These are phyloP conservation scores for Begonia loranthoides DNA, from an alignment of 306 rosid species.

Conservation along the genomic window DNA sequence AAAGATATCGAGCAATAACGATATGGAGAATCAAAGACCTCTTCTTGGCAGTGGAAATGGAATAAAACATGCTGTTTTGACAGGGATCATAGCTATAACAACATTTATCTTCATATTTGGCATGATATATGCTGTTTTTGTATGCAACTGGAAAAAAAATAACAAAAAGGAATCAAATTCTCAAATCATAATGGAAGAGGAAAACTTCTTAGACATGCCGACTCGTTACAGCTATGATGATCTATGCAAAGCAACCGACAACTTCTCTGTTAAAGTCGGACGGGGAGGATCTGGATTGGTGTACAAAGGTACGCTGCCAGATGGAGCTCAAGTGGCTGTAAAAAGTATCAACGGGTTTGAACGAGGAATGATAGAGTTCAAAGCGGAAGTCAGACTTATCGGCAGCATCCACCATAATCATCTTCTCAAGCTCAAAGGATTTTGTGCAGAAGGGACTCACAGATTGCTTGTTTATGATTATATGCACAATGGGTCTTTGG, in stretches of 20 bases:
- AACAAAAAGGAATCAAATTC: slow-evolving; percentile 5
- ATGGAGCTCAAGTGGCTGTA: slow-evolving; percentile 22
- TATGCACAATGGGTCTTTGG: slow-evolving; percentile 53
- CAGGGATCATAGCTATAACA: background rate
- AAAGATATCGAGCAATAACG: slow-evolving; percentile 33
- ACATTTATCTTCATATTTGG: background rate
- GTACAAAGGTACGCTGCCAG: slow-evolving; percentile 25
- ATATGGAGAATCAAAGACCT: background rate
- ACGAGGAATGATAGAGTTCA: slow-evolving; percentile 17
- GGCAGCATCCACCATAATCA: slow-evolving; percentile 19
- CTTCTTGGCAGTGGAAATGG: background rate
- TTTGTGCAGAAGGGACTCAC: slow-evolving; percentile 52
- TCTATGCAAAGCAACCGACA: slow-evolving; percentile 24
- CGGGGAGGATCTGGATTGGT: slow-evolving; percentile 47
- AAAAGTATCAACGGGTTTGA: slow-evolving; percentile 13
- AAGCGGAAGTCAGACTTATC: slow-evolving; percentile 19
- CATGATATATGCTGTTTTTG: background rate
- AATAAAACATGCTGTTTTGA: background rate
- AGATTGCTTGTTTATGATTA: slow-evolving; percentile 46
- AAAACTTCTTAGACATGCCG: slow-evolving; percentile 27
- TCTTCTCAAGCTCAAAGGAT: slow-evolving; percentile 12
- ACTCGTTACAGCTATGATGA: slow-evolving; percentile 26
- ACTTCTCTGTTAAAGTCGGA: slow-evolving; percentile 33
- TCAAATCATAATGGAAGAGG: slow-evolving; percentile 22
- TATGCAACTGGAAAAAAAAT: background rate